Conservation (phyloP, 345 rosid genomes). For the Populus pruinosa region DNA sequence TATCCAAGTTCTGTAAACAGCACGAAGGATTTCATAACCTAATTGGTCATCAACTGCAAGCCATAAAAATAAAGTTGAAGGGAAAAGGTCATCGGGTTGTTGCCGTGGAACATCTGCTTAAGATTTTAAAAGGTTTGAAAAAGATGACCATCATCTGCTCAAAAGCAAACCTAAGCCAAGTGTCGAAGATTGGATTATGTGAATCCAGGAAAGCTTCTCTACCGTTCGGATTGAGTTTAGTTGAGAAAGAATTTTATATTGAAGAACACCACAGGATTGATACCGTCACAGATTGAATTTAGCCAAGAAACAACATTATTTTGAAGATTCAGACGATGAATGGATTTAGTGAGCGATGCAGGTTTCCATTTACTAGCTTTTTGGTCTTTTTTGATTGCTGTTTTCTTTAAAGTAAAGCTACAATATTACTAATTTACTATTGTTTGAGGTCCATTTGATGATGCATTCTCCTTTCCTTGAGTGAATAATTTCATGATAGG, state of each 20-base stretch:
- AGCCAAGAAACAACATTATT: too few relatives aligned
- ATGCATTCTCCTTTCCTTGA: too few relatives aligned
- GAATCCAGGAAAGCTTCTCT: neutral
- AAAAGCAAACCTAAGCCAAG: neutral
- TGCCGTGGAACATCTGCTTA: neutral
- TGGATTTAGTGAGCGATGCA: neutral
- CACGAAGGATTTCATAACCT: neutral
- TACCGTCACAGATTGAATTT: too few relatives aligned
- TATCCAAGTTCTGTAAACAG: neutral
- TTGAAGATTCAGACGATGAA: too few relatives aligned
- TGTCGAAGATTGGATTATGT: neutral
- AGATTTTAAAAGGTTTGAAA: neutral
- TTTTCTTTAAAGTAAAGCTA: too few relatives aligned
- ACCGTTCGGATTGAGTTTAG: neutral
- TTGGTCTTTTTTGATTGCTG: neutral
- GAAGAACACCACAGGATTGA: too few relatives aligned
- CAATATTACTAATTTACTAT: too few relatives aligned
- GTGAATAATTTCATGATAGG: too few relatives aligned
- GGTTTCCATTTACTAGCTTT: neutral
- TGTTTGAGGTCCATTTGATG: neutral
- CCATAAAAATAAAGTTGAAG: neutral
- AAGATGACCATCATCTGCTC: too few relatives aligned
- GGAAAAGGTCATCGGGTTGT: neutral
- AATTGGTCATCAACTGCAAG: neutral
- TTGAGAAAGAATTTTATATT: neutral